Evolutionary conservation across 106 monocot genomes (phyloP).

Genomic region (Dioscorea zingiberensis): DNA sequence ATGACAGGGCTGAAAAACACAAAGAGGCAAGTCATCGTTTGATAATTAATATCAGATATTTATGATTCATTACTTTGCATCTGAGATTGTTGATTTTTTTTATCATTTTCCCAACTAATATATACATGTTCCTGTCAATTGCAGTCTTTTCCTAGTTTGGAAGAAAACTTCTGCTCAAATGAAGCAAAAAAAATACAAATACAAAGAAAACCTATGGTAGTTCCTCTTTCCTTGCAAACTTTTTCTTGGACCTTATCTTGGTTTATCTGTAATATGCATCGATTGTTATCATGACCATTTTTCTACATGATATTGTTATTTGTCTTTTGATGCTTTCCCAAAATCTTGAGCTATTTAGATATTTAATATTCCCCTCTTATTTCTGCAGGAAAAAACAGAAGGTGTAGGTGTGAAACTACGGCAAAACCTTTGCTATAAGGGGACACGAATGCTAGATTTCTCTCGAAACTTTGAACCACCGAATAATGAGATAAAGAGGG

Average conservation of each 20-base stretch:
- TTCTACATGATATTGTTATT: background rate
- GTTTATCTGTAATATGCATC: background rate
- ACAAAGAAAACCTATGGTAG: conserved; percentile 6
- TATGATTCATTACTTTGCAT: too few relatives aligned
- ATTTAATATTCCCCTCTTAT: background rate
- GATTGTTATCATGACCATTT: background rate
- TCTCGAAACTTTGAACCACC: conserved; percentile 11
- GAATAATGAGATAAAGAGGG: conserved; percentile 24
- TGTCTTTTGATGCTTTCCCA: background rate
- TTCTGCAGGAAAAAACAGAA: conserved; percentile 25
- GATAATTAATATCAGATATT: background rate
- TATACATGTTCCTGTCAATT: background rate
- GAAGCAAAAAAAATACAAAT: conserved; percentile 1
- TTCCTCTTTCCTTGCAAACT: background rate
- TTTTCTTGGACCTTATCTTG: background rate
- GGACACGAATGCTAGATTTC: conserved; percentile 32
- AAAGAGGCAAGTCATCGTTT: conserved; percentile 12
- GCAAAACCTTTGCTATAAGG: conserved; percentile 28
- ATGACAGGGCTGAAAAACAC: conserved; percentile 20
- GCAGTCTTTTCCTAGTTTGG: conserved; percentile 8
- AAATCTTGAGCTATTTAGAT: background rate
- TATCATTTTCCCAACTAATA: too few relatives aligned
- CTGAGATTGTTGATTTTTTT: too few relatives aligned
- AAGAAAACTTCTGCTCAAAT: conserved; percentile 2
- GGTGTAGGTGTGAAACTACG: conserved; percentile 19